Evolutionary conservation across 2,329 filamentous ascomycete genomes (phyloP).

Genomic region (Colletotrichum camelliae): DNA sequence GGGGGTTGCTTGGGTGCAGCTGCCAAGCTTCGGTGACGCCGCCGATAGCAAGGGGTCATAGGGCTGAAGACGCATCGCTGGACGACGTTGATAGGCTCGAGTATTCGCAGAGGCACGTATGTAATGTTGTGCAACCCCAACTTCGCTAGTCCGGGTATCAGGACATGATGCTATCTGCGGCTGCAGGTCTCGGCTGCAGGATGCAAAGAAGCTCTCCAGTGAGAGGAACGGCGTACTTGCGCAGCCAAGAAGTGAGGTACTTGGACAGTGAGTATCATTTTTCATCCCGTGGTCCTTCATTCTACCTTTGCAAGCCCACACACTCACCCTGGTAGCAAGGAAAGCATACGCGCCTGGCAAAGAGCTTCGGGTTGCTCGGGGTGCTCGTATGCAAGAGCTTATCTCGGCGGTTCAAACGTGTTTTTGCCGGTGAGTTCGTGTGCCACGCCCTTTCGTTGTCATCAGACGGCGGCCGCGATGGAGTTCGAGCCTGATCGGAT

Average conservation of each 20-base stretch:
- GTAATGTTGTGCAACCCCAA: background rate
- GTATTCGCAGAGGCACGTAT: background rate
- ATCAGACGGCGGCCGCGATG: background rate
- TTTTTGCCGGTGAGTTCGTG: background rate
- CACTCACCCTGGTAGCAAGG: background rate
- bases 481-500: background rate
- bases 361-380: background rate
- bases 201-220: background rate
- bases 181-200: background rate
- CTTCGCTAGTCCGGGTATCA: background rate
- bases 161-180: background rate
- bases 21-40: slow-evolving; percentile 19
- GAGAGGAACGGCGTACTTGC: background rate
- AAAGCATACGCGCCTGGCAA: background rate
- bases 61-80: background rate
- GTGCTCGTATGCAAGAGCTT: background rate
- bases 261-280: background rate
- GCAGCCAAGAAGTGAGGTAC: background rate
- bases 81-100: background rate
- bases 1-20: background rate
- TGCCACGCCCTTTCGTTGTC: background rate
- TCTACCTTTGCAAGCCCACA: background rate
- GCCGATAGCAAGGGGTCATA: background rate
- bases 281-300: background rate
- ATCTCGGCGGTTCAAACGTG: background rate